phyloP scores from a whole-genome alignment of 768 basidiomycete genomes.

The Pleurotus cornucopiae region DNA sequence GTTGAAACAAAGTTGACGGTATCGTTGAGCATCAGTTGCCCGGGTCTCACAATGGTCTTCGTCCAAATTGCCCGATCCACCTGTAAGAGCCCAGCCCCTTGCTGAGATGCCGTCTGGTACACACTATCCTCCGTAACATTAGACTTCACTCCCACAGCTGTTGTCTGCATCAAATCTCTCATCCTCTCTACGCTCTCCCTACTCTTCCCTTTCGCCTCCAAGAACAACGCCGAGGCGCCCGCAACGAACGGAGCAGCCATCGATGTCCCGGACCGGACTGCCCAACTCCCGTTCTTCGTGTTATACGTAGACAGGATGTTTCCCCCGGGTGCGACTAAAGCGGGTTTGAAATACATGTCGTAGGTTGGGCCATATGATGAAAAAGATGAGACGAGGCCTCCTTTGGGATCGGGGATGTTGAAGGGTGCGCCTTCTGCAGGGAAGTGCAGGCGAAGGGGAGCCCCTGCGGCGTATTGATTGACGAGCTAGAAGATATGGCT shows the following conservation, averaged over 20 bases:
- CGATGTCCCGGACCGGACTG: conserved; percentile 34
- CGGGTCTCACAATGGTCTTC: conserved; percentile 47
- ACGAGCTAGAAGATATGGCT: conserved; percentile 26
- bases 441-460: conserved; percentile 26
- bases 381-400: conserved; percentile 48
- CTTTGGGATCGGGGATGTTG: conserved; percentile 42
- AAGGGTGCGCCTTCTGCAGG: conserved; percentile 24
- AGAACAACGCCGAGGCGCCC: conserved; percentile 35
- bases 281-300: conserved; percentile 29
- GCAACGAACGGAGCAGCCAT: conserved; percentile 39
- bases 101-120: conserved; percentile 46
- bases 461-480: conserved; percentile 22
- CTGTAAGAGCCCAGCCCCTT: conserved; percentile 54
- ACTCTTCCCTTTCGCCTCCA: conserved; percentile 30
- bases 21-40: conserved; percentile 61
- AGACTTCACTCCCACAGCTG: conserved; percentile 36
- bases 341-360: conserved; percentile 38
- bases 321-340: conserved; percentile 45
- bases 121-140: conserved; percentile 44
- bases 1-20: conserved; percentile 45
- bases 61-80: conserved; percentile 53
- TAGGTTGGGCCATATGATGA: conserved; percentile 40
- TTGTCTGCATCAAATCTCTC: conserved; percentile 39
- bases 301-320: conserved; percentile 44
- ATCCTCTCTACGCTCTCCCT: conserved; percentile 8